These are phyloP conservation scores for Pseudevernia furfuracea DNA, from an alignment of 495 filamentous ascomycete species.

Conservation along the genomic window DNA sequence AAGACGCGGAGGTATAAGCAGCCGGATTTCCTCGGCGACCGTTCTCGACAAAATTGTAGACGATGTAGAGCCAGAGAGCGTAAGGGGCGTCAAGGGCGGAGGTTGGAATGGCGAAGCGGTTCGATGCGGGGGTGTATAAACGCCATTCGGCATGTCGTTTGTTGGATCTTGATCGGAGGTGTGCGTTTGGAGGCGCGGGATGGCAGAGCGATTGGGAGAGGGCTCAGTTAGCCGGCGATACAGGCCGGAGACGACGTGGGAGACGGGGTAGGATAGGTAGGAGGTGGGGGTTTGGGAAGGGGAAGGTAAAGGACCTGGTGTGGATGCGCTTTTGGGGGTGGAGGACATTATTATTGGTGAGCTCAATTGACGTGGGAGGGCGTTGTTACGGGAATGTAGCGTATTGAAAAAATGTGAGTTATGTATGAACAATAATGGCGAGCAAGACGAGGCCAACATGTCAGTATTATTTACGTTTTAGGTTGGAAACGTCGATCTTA, in stretches of 20 bases:
- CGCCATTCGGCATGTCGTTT: conserved; percentile 27
- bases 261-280: conserved; percentile 50
- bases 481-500: not conserved
- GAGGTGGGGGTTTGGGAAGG: conserved; percentile 36
- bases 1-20: conserved; percentile 76
- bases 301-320: conserved; percentile 13
- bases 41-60: conserved; percentile 55
- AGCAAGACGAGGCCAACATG: not conserved
- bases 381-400: not conserved
- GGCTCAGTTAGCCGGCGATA: conserved; percentile 47
- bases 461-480: too few species aligned
- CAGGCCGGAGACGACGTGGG: conserved; percentile 46
- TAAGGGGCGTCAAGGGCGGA: conserved; percentile 49
- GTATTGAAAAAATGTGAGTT: not conserved
- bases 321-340: conserved; percentile 15
- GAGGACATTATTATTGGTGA: conserved; percentile 6
- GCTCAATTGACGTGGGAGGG: not conserved
- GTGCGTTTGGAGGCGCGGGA: conserved; percentile 23
- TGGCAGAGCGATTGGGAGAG: conserved; percentile 21
- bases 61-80: conserved; percentile 35
- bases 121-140: conserved; percentile 42
- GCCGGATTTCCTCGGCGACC: conserved; percentile 88
- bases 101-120: conserved; percentile 55
- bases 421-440: not conserved
- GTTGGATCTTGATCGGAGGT: conserved; percentile 27